Conservation (phyloP, 73 alveolate genomes). For the Stentor coeruleus region DNA sequence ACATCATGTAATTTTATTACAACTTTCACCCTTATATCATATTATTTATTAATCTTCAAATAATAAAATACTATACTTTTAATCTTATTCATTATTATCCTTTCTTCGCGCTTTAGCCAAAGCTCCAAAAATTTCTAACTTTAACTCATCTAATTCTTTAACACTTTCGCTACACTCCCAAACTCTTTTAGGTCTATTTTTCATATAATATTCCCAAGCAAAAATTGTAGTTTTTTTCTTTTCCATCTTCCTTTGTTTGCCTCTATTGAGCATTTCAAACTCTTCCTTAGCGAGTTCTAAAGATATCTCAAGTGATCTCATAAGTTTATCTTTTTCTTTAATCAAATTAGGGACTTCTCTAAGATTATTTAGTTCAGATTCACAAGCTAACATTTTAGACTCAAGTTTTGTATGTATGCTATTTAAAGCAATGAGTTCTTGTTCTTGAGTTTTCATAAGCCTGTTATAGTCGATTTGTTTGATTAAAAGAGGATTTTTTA, state of each 20-base stretch:
- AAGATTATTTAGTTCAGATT: background rate
- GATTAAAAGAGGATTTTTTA: background rate
- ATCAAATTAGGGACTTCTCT: background rate
- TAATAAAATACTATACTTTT: too few relatives aligned
- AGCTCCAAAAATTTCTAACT: too few relatives aligned
- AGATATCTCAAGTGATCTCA: background rate
- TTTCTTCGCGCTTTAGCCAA: too few relatives aligned
- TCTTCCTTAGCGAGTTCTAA: constrained; percentile 5
- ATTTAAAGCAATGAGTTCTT: background rate
- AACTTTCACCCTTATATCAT: too few relatives aligned
- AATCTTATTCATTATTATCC: too few relatives aligned
- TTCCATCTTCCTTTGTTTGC: too few relatives aligned
- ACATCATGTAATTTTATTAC: too few relatives aligned
- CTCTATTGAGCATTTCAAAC: background rate
- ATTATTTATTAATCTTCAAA: too few relatives aligned
- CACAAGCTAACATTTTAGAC: background rate
- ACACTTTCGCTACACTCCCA: background rate
- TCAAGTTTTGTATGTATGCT: background rate
- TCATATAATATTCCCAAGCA: background rate
- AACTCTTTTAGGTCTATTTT: background rate
- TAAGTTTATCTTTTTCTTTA: background rate
- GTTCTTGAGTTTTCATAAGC: background rate
- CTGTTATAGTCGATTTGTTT: background rate
- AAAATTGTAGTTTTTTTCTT: background rate
- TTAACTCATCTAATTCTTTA: too few relatives aligned